Base-by-base conservation (phyloP, 768 basidiomycete species). In the Pisolithus marmoratus region DNA sequence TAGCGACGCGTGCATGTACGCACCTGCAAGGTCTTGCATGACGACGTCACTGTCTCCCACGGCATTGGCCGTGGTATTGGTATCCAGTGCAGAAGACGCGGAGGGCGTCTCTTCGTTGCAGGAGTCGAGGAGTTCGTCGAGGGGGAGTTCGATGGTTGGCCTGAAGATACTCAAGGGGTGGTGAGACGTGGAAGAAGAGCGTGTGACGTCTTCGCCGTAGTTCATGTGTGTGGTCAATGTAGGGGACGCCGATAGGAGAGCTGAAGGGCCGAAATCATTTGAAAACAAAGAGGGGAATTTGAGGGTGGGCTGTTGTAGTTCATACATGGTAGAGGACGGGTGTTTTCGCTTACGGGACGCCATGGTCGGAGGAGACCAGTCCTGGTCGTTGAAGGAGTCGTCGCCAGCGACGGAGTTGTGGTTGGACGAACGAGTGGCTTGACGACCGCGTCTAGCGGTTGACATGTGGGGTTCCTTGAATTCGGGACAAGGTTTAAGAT, bases 111-210 rank as follows among this genome's bases (percentile, higher is more conserved):
- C 66, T 3, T 66, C 57, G 45, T 24, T 68, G 51, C 59, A 34
- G 4, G 34, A 34, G 34, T 34, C 63, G 54, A 92, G 78, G 53
- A 92, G 75, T 55, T 93, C 89, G 58, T 93, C 89, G n/a, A 92
- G 78, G 5, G 86, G 84, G 24, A 91, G 80, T 63, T 92, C 89
- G 61, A 91, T 90, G 40, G 90, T 91, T 0, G 89, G 90, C 11
- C 89, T 82, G 20, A 69, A 50, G 55, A 91, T 82, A 66, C 77
- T 77, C 60, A 89, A 79, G 31, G 75, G 70, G 51, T 81, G 77
- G 22, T 78, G 72, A 52, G 64, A 14, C 15, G 34, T 34, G 12
- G 34, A 62, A 19, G 72, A 68, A 55, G 43, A 17, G 26, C 73
- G 70, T 61, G 71, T 79, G 60, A 83, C 74, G 45, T 83, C 87